phyloP scores from a whole-genome alignment of 352 stramenopile genomes.

The Thalassiosira livingstoniorum region DNA sequence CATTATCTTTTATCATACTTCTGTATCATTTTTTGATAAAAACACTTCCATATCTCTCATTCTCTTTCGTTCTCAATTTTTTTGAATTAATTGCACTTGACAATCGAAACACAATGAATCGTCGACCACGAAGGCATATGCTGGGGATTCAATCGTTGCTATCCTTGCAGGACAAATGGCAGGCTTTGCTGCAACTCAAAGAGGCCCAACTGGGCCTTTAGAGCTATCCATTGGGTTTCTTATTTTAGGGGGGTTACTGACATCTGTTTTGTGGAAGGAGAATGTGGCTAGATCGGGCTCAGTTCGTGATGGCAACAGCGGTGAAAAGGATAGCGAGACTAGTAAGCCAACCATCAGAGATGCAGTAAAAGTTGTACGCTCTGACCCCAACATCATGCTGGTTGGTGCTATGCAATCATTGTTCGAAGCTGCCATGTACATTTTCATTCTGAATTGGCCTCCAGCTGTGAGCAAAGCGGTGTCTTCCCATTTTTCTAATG shows the following conservation, averaged over 20 bases:
- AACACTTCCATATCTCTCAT: neutral
- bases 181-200: constrained; percentile 78
- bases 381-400: constrained; percentile 71
- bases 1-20: no score
- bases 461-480: constrained; percentile 70
- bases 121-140: constrained; percentile 86
- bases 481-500: constrained; percentile 50
- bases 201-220: constrained; percentile 85
- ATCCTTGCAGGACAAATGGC: constrained; percentile 93
- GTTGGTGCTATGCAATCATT: constrained; percentile 77
- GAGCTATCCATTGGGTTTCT: constrained; percentile 86
- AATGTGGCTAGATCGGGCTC: constrained; percentile 72
- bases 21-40: no score
- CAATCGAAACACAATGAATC: no score
- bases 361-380: constrained; percentile 67
- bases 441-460: constrained; percentile 86
- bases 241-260: constrained; percentile 70
- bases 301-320: constrained; percentile 12
- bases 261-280: constrained; percentile 86
- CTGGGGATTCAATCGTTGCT: constrained; percentile 90
- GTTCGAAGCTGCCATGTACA: constrained; percentile 88
- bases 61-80: neutral
- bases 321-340: neutral
- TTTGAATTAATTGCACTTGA: no score
- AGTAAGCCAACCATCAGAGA: constrained; percentile 80